Conservation (phyloP, 768 basidiomycete genomes). For the Saitozyma sp. region DNA sequence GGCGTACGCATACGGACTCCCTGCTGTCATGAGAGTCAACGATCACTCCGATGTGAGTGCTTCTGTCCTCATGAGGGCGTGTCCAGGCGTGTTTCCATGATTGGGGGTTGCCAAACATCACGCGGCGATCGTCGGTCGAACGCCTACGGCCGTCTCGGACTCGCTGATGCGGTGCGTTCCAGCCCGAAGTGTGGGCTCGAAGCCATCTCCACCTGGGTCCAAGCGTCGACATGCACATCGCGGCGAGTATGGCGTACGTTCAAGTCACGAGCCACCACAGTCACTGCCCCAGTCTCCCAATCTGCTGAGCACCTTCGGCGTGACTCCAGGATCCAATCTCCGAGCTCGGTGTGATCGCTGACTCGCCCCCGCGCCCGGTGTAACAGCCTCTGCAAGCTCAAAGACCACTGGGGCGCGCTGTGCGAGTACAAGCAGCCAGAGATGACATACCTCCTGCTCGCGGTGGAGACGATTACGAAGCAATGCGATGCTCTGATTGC, state of each 20-base stretch:
- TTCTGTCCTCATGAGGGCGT: background rate
- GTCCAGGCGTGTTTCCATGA: background rate
- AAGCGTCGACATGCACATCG: slow-evolving; percentile 31
- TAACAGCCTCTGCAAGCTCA: slow-evolving; percentile 29
- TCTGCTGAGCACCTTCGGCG: no score
- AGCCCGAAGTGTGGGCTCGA: slow-evolving; percentile 31
- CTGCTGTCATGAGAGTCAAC: slow-evolving; percentile 18
- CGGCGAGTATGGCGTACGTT: slow-evolving; percentile 26
- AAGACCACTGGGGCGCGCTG: slow-evolving; percentile 33
- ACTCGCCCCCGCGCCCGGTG: no score
- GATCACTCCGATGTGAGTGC: slow-evolving; percentile 25
- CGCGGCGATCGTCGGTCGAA: no score
- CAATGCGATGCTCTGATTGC: slow-evolving; percentile 25
- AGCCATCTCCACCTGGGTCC: slow-evolving; percentile 26
- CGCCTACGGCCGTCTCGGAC: no score
- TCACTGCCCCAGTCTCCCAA: no score
- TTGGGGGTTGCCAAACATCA: no score
- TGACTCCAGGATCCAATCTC: no score
- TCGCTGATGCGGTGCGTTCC: no score
- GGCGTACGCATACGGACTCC: slow-evolving; percentile 22
- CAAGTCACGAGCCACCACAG: no score
- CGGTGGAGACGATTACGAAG: slow-evolving; percentile 18
- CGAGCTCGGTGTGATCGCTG: no score
- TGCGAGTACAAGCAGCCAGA: slow-evolving; percentile 15
- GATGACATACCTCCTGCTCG: slow-evolving; percentile 18